A percentile compares a stretch with the other conserved stretches of the same genome.
phyloP scores from a whole-genome alignment of 116 monocot species.

The Cymodocea nodosa region DNA sequence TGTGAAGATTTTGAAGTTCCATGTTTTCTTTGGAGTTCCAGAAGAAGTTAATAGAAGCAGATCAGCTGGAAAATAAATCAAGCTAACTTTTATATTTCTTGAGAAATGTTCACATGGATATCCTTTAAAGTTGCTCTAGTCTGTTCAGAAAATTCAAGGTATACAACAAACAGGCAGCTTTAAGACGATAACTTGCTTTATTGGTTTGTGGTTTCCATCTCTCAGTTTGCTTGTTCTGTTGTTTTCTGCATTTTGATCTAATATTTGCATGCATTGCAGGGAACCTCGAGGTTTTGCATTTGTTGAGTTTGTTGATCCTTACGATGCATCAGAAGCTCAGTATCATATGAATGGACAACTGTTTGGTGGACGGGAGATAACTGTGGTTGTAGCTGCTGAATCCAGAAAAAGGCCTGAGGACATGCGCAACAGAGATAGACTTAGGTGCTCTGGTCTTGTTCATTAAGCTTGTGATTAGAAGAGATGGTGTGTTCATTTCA shows the following conservation, averaged over 20 bases:
- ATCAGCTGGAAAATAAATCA: conserved; percentile 7
- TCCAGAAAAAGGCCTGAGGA: conserved; percentile 76
- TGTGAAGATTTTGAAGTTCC: conserved; percentile 35
- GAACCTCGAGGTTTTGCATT: conserved; percentile 95
- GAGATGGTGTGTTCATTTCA: neutral
- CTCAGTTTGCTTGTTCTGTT: neutral
- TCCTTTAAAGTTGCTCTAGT: conserved; percentile 31
- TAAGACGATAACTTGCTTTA: conserved; percentile 14
- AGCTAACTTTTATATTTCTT: conserved; percentile 9
- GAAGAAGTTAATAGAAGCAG: conserved; percentile 36
- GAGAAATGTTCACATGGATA: conserved; percentile 24
- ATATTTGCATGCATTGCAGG: conserved; percentile 25
- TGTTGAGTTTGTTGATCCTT: conserved; percentile 77
- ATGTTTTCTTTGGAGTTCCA: conserved; percentile 30
- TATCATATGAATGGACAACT: conserved; percentile 88
- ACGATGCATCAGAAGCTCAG: conserved; percentile 89
- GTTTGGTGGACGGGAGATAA: conserved; percentile 76
- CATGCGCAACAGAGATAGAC: conserved; percentile 15
- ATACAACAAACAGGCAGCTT: conserved; percentile 28
- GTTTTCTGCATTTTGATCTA: neutral
- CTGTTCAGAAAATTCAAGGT: conserved; percentile 26
- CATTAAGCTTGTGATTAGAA: neutral
- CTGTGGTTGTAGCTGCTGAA: conserved; percentile 85
- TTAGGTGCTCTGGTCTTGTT: conserved; percentile 5
- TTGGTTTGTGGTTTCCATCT: conserved; percentile 6